Base-by-base conservation (phyloP, 352 stramenopile genomes). In the Phytophthora aleatoria region DNA sequence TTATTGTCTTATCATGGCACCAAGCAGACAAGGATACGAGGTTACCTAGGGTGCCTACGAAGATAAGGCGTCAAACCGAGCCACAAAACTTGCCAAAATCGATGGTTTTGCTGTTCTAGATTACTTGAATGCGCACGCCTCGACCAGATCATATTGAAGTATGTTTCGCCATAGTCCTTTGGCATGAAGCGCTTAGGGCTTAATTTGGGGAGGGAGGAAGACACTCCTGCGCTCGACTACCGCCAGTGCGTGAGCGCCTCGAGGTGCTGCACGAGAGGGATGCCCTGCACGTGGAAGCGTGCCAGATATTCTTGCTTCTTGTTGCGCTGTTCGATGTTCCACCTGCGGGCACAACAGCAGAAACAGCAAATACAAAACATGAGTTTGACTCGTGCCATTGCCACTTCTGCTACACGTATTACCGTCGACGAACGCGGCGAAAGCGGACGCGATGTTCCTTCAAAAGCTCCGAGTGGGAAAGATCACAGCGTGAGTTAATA, bases 371-470 rank as follows among this genome's bases (percentile, higher is more conserved):
- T 30, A 39, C 5, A n/a, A 20, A 20, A 53, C 4, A 39, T 56
- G 28, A 57, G 27, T 30, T 64, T 39, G 13, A 8, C n/a, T 3
- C 43, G 27, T 30, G 16, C 12, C 15, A 52, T 12, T 27, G 5
- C 12, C 35, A 41, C 35, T 41, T 41, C 33, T 36, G 47, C 13
- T 50, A 28, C 13, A 48, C 55, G 2, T 12, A 38, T 41, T 35
- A 90, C 83, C 79, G 76, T 69, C 76, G 67, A 41, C 81, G 81
- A 31, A 82, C 76, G 50, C 71, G 69, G 41, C 81, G 81, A 48
- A 87, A 90, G 6, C 76, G 83, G 42, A 68, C 73, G 16, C 83
- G 77, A 61, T 92, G 83, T 64, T 92, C 81, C 50, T 85, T 81
- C 28, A 92, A 69, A 30, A 92, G 64, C 24, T 89, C 72, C 27